Base-by-base conservation (phyloP, 345 rosid genomes). In the Citrus mangshanensis region DNA sequence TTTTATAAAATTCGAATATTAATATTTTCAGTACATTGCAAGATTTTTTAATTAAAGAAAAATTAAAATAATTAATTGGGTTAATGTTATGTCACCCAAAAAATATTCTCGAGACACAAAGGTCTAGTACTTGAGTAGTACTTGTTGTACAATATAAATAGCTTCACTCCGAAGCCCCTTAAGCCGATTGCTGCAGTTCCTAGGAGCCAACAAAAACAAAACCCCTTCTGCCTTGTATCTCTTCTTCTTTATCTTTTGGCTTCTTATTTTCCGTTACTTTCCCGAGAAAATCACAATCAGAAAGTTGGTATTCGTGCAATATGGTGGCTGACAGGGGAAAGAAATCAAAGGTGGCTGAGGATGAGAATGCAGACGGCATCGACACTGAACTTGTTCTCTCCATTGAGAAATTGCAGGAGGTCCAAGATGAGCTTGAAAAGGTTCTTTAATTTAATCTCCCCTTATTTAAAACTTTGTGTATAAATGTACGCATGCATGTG, bases 341-440 rank as follows among this genome's bases (percentile, higher is more conserved):
- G 82, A 84, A 84, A 81, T 64, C 75, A 1, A 84, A 78, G 82
- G 77, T 78, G 38, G 63, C 46, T 42, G 86, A 62, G 70, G 60
- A 61, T 24, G 80, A 84, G 16, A 63, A 74, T 35, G 40, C 74
- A 6, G 68, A 74, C 5, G 79, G 72, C 38, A 65, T 70, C 61
- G 82, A 84, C 42, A 69, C 54, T 24, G 82, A 78, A 7, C 80
- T 84, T 21, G 71, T 84, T 8, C 71, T 78, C 70, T 84, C 84
- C 51, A 63, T 78, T 25, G 84, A 81, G 68, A 84, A 81, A 77
- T 62, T 84, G 72, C 86, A 81, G 75, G 86, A 84, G 77, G 70
- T 81, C 82, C 84, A 84, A 61, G 82, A 84, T 49, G 82, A 78
- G 51, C 84, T 84, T 3, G 84, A 84, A 30, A 84, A 78, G 84